Base-by-base conservation (phyloP, 1,284 basidiomycete genomes). In the Pseudozyma tsukubaensis region DNA sequence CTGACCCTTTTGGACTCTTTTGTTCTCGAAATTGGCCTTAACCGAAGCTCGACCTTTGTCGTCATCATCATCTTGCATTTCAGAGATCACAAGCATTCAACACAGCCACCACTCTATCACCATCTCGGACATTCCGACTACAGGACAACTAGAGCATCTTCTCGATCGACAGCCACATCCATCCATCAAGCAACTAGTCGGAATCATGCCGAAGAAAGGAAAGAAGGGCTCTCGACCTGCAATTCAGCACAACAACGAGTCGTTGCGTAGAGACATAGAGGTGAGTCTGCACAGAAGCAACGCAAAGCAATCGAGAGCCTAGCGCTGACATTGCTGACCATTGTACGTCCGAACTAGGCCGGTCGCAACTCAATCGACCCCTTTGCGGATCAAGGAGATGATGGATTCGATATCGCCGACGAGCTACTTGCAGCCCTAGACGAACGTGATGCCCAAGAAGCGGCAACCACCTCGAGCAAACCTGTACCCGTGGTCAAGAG, bases 361-460 rank as follows among this genome's bases (percentile, higher is more conserved):
- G 24, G 24, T 6, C 24, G 24, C 3, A 29, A 29, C 24, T 29
- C 24, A 29, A 63, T 69, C 12, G 64, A 67, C 37, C 63, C 67
- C 1, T 71, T 64, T 16, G 68, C 60, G 24, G 65, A 73, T 21
- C 24, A 29, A 29, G 24, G 24, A 29, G 79, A 71, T 9, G 67
- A 69, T 11, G 79, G 58, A 10, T 58, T 72, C 36, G 80, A 80
- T 43, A 65, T 81, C 19, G 80, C 79, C 10, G 78, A 78, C 19
- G 68, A 79, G 35, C 52, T 81, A 21, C 64, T 81, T 16, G 78
- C 79, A 29, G 70, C 76, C 0, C 57, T 82, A 9, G 77, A 81
- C 35, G 77, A 60, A 18, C 44, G 78, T 32, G 77, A 78, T 44
- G 71, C 71, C 4, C 68, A 73, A 19, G 67, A 65, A 14, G 61